phyloP scores from a whole-genome alignment of 1,284 basidiomycete genomes.

The Macrocystidia cucumis region DNA sequence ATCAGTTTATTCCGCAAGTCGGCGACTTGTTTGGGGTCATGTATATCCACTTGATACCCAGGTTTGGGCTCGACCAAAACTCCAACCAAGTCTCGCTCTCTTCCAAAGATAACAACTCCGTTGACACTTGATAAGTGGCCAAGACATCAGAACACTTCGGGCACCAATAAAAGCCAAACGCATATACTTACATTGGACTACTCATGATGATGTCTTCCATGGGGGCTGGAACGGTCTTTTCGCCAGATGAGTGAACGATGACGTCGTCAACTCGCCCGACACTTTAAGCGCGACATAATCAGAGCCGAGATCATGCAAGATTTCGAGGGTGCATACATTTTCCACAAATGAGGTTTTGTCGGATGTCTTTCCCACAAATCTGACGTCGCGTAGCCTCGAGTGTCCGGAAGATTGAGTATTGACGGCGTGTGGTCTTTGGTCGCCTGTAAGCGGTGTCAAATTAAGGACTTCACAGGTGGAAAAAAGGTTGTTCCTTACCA shows the following conservation, averaged over 20 bases:
- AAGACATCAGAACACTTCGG: not conserved
- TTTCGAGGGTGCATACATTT: slow-evolving; percentile 32
- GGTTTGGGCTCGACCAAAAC: slow-evolving; percentile 27
- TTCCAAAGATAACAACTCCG: slow-evolving; percentile 29
- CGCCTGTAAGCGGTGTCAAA: not conserved
- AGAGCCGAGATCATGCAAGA: too few relatives aligned
- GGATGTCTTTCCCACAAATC: slow-evolving; percentile 26
- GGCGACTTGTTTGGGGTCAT: slow-evolving; percentile 15
- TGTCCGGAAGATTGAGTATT: slow-evolving; percentile 9
- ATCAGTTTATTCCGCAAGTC: slow-evolving; percentile 26
- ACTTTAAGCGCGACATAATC: too few relatives aligned
- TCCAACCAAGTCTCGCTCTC: slow-evolving; percentile 26
- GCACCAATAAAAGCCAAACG: not conserved
- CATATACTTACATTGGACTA: slow-evolving; percentile 15
- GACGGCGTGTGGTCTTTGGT: slow-evolving; percentile 9
- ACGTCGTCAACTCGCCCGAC: slow-evolving; percentile 28
- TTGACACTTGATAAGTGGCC: slow-evolving; percentile 16
- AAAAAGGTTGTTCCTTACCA: slow-evolving; percentile 9
- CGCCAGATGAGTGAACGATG: slow-evolving; percentile 29
- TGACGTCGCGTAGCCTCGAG: slow-evolving; percentile 23
- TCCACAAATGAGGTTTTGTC: slow-evolving; percentile 24
- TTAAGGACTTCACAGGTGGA: not conserved
- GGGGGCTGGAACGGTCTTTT: slow-evolving; percentile 31
- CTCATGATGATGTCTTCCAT: slow-evolving; percentile 25
- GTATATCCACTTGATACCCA: slow-evolving; percentile 16